Conservation (phyloP, 1,139 yeast species). For the Saccharomyces hybrid region DNA sequence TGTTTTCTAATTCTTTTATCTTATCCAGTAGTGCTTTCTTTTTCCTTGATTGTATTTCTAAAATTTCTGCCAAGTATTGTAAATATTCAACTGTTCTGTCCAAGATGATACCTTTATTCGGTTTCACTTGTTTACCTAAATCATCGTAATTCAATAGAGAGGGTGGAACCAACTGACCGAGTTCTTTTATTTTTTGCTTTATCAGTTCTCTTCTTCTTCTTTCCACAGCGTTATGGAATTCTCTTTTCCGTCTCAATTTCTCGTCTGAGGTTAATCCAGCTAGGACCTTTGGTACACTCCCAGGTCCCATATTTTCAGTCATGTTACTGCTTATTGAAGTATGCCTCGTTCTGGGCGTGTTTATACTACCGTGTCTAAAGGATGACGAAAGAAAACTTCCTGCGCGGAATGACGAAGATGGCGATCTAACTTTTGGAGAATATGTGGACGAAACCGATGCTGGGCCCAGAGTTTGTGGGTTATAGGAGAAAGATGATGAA, state of each 20-base stretch:
- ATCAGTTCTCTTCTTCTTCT: slow-evolving; percentile 70
- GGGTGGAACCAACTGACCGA: slow-evolving; percentile 67
- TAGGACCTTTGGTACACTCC: slow-evolving; percentile 18
- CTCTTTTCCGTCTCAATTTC: slow-evolving; percentile 60
- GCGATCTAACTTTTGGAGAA: slow-evolving; percentile 23
- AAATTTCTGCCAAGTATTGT: slow-evolving; percentile 42
- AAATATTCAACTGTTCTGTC: slow-evolving; percentile 65
- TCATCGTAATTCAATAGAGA: slow-evolving; percentile 48
- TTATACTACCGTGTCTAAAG: slow-evolving; percentile 18
- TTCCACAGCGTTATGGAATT: slow-evolving; percentile 76
- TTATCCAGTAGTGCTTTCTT: slow-evolving; percentile 30
- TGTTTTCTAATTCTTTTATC: slow-evolving; percentile 33
- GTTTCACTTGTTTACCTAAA: slow-evolving; percentile 57
- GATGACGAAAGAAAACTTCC: slow-evolving; percentile 26
- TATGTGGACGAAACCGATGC: slow-evolving; percentile 2
- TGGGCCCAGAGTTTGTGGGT: slow-evolving; percentile 17
- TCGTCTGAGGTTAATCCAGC: slow-evolving; percentile 53
- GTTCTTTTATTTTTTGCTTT: slow-evolving; percentile 65
- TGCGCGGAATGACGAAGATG: slow-evolving; percentile 25
- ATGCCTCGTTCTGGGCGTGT: slow-evolving; percentile 18
- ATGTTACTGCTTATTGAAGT: slow-evolving; percentile 16
- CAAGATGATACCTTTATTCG: slow-evolving; percentile 63
- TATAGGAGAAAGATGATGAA: slow-evolving; percentile 24
- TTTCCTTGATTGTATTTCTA: slow-evolving; percentile 37
- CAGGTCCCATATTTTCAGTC: slow-evolving; percentile 7